Evolutionary conservation across 176 grass and related monocot species (phyloP).

Genomic region (Ensete ventricosum): DNA sequence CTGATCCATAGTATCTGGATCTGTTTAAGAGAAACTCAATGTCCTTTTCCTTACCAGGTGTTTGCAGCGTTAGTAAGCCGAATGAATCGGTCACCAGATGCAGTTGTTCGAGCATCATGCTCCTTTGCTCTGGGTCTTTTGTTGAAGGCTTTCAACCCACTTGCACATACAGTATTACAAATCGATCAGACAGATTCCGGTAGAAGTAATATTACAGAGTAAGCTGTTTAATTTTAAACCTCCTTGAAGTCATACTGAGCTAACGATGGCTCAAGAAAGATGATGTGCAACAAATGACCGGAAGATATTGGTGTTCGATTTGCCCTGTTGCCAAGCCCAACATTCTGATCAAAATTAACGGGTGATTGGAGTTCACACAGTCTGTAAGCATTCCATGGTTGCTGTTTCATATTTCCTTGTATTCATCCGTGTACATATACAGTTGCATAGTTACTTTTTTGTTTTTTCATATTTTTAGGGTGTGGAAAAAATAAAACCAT

Average conservation of each 20-base stretch:
- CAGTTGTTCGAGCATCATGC: constrained; percentile 66
- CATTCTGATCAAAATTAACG: not conserved
- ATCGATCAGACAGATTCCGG: constrained; percentile 46
- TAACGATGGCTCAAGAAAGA: not conserved
- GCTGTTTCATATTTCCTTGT: not conserved
- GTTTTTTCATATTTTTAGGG: not conserved
- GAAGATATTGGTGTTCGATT: not conserved
- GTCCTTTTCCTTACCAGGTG: constrained; percentile 31
- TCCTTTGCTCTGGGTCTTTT: constrained; percentile 76
- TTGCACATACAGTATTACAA: constrained; percentile 34
- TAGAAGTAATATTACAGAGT: constrained; percentile 27
- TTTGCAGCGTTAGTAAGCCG: constrained; percentile 65
- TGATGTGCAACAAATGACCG: not conserved
- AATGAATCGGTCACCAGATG: constrained; percentile 63
- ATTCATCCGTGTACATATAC: not conserved
- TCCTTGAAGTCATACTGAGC: not conserved
- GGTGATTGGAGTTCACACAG: not conserved
- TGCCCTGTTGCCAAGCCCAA: not conserved
- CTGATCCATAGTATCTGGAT: constrained; percentile 14
- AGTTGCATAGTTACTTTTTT: not conserved
- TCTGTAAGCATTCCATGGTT: not conserved
- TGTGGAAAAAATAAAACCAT: not conserved
- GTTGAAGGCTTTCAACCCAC: constrained; percentile 65
- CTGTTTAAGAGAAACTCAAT: not conserved
- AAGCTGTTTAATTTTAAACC: not conserved